Conservation (phyloP, 1,284 basidiomycete genomes). For the Volvariella surrecta region DNA sequence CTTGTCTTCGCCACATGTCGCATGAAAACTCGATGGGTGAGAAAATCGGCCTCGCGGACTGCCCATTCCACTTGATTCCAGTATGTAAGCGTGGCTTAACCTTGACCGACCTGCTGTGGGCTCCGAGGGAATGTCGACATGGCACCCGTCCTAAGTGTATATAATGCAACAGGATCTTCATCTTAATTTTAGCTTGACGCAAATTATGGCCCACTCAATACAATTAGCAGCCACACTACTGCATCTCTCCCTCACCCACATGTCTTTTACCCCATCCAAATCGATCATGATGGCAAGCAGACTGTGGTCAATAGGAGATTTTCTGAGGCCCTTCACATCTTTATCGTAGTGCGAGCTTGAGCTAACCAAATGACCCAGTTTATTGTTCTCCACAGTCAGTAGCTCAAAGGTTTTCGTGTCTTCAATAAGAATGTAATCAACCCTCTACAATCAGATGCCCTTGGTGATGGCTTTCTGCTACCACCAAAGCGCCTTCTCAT, state of each 20-base stretch:
- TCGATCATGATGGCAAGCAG: constrained; percentile 24
- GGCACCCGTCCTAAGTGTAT: too few relatives aligned
- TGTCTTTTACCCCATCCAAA: constrained; percentile 36
- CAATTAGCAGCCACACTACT: constrained; percentile 39
- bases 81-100: too few relatives aligned
- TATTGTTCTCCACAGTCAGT: constrained; percentile 27
- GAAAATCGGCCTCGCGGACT: too few relatives aligned
- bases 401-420: too few relatives aligned
- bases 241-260: constrained; percentile 41
- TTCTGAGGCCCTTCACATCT: constrained; percentile 31
- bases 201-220: constrained; percentile 11
- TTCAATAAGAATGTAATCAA: too few relatives aligned
- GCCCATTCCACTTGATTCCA: too few relatives aligned
- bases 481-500: constrained; percentile 41
- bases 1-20: too few relatives aligned
- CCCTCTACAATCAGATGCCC: constrained; percentile 16
- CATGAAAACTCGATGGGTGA: too few relatives aligned
- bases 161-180: not conserved
- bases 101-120: too few relatives aligned
- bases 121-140: too few relatives aligned
- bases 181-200: not conserved
- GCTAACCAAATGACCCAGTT: constrained; percentile 25
- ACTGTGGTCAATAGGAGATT: constrained; percentile 32
- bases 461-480: constrained; percentile 30
- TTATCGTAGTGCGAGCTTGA: not conserved